A percentile compares a stretch with the other conserved stretches of the same genome.
Evolutionary conservation across 1,284 basidiomycete species (phyloP).

Genomic region (Heliocybe sulcata): DNA sequence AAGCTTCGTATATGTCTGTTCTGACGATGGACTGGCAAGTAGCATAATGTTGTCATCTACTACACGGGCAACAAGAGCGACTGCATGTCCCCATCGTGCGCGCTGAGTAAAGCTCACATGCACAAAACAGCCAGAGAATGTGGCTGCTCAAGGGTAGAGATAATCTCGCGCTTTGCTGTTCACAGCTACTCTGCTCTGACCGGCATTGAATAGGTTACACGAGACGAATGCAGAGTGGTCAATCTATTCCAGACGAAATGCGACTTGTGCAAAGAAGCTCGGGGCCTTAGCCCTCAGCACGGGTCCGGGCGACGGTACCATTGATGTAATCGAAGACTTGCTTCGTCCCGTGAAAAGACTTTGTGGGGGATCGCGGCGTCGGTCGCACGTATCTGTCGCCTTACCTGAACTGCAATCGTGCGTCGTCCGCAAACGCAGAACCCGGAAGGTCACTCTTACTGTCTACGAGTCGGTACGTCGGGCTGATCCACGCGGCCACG

Average conservation of each 20-base stretch:
- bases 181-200: neutral
- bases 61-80: constrained; percentile 37
- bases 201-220: constrained; percentile 22
- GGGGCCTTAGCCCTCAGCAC: constrained; percentile 13
- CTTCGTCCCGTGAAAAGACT: neutral
- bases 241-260: constrained; percentile 45
- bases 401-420: neutral
- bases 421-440: no score
- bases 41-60: constrained; percentile 53
- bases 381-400: neutral
- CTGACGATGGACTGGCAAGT: neutral
- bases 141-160: constrained; percentile 20
- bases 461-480: no score
- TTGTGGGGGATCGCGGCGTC: neutral
- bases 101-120: constrained; percentile 33
- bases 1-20: constrained; percentile 1
- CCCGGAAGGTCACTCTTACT: neutral
- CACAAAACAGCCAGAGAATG: constrained; percentile 35
- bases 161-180: neutral
- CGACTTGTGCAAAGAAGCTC: constrained; percentile 33
- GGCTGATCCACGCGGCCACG: no score
- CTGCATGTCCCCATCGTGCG: constrained; percentile 33
- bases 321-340: constrained; percentile 5
- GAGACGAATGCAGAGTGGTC: constrained; percentile 34
- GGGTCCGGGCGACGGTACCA: neutral